phyloP scores from a whole-genome alignment of 108 stramenopile genomes.

The Mediolabrus comicus region DNA sequence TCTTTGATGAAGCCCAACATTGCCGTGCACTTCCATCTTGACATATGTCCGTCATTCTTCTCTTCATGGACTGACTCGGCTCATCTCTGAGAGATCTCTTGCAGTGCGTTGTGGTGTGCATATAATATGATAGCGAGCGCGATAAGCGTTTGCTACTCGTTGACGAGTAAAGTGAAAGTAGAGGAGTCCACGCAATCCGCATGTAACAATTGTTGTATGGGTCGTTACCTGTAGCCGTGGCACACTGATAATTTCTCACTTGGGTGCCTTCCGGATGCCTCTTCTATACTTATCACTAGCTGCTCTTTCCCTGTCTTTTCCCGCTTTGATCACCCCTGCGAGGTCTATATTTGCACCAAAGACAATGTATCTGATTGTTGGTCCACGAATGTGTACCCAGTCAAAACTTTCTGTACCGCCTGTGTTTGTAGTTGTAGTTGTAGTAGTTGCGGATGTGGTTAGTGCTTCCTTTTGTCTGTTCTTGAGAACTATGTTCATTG shows the following conservation, averaged over 20 bases:
- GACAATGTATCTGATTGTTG: constrained; percentile 74
- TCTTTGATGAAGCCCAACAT: background rate
- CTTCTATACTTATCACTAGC: constrained; percentile 65
- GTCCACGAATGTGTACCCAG: constrained; percentile 61
- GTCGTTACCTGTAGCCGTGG: no score
- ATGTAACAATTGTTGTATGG: background rate
- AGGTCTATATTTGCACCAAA: constrained; percentile 74
- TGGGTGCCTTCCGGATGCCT: constrained; percentile 53
- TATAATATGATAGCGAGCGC: background rate
- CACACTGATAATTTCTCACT: background rate
- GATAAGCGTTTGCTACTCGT: background rate
- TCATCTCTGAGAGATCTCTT: background rate
- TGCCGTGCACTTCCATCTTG: background rate
- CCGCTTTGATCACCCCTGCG: constrained; percentile 32
- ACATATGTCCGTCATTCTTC: background rate
- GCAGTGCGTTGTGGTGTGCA: background rate
- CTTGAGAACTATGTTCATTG: constrained; percentile 67
- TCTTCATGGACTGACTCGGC: background rate
- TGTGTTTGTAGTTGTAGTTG: background rate
- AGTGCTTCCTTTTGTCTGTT: background rate
- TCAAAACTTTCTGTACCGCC: constrained; percentile 12
- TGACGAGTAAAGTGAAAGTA: constrained; percentile 10
- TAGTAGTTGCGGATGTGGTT: background rate
- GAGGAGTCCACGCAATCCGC: background rate
- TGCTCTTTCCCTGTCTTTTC: constrained; percentile 57